These are phyloP conservation scores for Aristolochia fimbriata DNA, from an alignment of 164 flowering plant species.

Conservation along the genomic window DNA sequence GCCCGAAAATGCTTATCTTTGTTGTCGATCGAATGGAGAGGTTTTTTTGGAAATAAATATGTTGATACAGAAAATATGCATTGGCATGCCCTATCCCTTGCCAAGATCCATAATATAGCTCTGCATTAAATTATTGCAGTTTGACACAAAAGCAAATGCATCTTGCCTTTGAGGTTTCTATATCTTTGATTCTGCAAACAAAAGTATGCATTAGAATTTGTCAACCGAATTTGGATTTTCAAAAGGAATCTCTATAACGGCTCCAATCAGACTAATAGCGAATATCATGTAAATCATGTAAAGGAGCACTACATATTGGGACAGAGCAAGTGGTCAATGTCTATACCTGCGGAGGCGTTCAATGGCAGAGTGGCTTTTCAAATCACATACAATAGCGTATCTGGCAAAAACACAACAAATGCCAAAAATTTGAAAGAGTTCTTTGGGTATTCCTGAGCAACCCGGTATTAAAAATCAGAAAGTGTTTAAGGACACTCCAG, in stretches of 20 bases:
- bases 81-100: slow-evolving; percentile 1
- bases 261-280: neutral
- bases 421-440: too few species aligned
- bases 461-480: too few species aligned
- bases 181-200: slow-evolving; percentile 69
- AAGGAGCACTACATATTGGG: neutral
- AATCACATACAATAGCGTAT: slow-evolving; percentile 80
- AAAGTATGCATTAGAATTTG: slow-evolving; percentile 4
- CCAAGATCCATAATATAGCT: slow-evolving; percentile 1
- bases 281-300: too few species aligned
- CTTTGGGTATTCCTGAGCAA: too few species aligned
- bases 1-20: too few species aligned
- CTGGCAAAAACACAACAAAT: slow-evolving; percentile 17
- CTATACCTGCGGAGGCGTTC: slow-evolving; percentile 83
- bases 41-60: too few species aligned
- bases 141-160: neutral
- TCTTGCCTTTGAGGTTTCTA: slow-evolving; percentile 72
- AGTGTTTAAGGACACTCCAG: too few species aligned
- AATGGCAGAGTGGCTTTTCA: slow-evolving; percentile 56
- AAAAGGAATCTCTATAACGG: neutral
- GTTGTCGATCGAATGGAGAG: too few species aligned
- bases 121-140: slow-evolving; percentile 1
- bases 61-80: too few species aligned
- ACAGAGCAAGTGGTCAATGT: slow-evolving; percentile 2
- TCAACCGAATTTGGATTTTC: neutral